Base-by-base conservation (phyloP, 2,329 filamentous ascomycete species). In the Gyromitra esculenta region DNA sequence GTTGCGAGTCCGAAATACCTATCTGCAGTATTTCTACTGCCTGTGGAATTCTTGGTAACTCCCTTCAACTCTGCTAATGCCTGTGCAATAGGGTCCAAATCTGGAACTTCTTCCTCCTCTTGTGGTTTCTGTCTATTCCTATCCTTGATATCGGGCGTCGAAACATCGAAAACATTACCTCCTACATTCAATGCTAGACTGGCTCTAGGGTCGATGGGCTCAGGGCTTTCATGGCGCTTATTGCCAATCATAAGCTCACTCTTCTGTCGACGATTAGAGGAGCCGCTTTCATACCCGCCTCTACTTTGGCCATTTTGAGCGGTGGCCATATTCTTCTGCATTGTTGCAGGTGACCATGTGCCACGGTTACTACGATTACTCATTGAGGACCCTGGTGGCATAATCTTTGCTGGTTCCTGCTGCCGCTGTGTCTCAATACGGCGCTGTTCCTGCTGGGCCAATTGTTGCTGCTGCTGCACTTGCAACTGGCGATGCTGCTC, bases 91-190 rank as follows among this genome's bases (percentile, higher is more conserved):
- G 96, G 96, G 81, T 99, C 96, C 15, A 88, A 84, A 31, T 79
- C 76, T 39, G 76, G 73, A 45, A 77, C 73, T 18, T 79, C 76
- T 43, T 74, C 69, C 37, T 74, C 69, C 31, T 93, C 91, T 43
- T 87, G 84, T 2, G 84, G 82, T 71, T 82, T 86, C 80, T 82
- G 82, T 62, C 81, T 83, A 41, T 82, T 83, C 74, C 73, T 83
- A 73, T 80, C 57, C 78, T 87, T 87, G 79, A 87, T 88, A 76
- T 95, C 92, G 0, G 93, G 91, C 7, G 91, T 91, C 11, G 92
- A 91, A 8, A 99, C 95, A 73, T 97, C 91, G 81, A 99, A 97
- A 9, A 99, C 93, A 81, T 99, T 99, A 81, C 96, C 93, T 6
- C 96, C 96, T 70, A 99, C 89, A 81, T 97, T 97, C 37, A 99